Conservation (phyloP, 331 rosid genomes). For the Quercus tomentella region DNA sequence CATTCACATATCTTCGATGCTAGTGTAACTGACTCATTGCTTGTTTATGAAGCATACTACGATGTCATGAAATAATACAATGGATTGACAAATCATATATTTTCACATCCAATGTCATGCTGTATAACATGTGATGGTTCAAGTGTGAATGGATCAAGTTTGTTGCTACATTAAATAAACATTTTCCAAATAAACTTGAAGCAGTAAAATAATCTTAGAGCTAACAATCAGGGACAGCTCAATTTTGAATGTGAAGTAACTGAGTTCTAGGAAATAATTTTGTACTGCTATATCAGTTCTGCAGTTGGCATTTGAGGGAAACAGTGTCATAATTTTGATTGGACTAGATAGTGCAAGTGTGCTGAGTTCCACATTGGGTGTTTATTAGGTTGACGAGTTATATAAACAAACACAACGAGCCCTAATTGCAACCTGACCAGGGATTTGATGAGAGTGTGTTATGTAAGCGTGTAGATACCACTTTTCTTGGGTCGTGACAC, state of each 20-base stretch:
- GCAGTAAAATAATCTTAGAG: not conserved
- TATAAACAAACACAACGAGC: too few species aligned
- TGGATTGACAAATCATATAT: not conserved
- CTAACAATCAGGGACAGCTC: not conserved
- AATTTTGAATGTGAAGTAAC: not conserved
- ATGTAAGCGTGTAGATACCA: too few species aligned
- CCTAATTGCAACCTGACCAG: too few species aligned
- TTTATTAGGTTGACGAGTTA: too few species aligned
- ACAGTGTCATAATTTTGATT: too few species aligned
- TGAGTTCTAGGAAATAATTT: not conserved
- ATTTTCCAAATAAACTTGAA: not conserved
- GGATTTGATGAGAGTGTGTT: too few species aligned
- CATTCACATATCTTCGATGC: too few species aligned
- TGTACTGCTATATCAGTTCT: not conserved
- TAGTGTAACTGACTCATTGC: not conserved
- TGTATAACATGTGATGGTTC: not conserved
- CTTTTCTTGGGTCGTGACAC: not conserved
- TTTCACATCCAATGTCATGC: not conserved
- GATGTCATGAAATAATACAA: not conserved
- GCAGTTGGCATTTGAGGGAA: not conserved
- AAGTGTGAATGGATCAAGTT: not conserved
- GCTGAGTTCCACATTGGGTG: too few species aligned
- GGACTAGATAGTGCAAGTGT: too few species aligned
- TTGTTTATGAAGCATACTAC: not conserved
- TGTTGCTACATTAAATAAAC: not conserved